phyloP scores from a whole-genome alignment of 345 rosid species.

The Gossypium raimondii region DNA sequence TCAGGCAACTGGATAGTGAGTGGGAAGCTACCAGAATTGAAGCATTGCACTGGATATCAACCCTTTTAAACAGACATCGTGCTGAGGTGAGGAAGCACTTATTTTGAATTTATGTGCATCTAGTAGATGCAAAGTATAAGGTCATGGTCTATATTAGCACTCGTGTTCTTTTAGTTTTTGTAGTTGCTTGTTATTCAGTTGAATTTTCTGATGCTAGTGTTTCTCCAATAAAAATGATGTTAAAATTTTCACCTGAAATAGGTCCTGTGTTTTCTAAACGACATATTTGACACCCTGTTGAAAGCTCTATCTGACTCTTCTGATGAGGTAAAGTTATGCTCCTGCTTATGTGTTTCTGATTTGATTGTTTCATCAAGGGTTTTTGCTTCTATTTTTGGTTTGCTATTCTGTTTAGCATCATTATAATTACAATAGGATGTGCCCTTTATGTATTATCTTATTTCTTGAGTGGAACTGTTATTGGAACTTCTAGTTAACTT shows the following conservation, averaged over 20 bases:
- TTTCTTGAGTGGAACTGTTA: constrained; percentile 1
- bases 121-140: neutral
- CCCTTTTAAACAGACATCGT: constrained; percentile 81
- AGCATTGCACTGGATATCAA: constrained; percentile 92
- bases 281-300: constrained; percentile 83
- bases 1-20: constrained; percentile 68
- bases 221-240: neutral
- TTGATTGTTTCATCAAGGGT: neutral
- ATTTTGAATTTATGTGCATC: neutral
- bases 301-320: constrained; percentile 88
- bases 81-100: constrained; percentile 50
- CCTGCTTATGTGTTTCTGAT: neutral
- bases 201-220: neutral
- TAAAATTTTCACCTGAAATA: constrained; percentile 33
- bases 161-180: neutral
- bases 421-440: neutral
- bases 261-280: constrained; percentile 72
- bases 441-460: neutral
- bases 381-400: neutral
- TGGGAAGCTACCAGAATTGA: constrained; percentile 93
- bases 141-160: neutral
- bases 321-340: constrained; percentile 56
- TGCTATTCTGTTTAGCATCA: neutral
- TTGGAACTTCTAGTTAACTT: neutral
- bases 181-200: constrained; percentile 3